Conservation (phyloP, 202 grass and related monocot genomes). For the Elaeis oleifera region DNA sequence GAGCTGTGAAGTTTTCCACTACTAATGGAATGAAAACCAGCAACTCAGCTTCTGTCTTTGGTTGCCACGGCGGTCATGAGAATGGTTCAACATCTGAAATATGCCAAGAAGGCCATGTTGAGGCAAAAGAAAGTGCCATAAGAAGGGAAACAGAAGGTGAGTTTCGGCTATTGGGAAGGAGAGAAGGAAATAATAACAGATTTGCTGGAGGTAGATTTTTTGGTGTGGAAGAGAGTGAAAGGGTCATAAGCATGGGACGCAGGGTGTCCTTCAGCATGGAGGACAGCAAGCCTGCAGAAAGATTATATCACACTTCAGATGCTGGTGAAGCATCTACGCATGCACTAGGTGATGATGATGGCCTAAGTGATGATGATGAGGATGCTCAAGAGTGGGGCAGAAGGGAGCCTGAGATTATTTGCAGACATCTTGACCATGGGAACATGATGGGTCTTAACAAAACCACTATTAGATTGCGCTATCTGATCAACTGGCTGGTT, state of each 20-base stretch:
- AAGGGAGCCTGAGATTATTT: constrained; percentile 79
- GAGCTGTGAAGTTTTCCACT: constrained; percentile 51
- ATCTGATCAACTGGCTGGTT: constrained; percentile 93
- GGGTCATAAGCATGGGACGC: constrained; percentile 52
- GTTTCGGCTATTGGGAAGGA: constrained; percentile 85
- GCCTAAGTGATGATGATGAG: constrained; percentile 59
- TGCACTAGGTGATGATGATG: constrained; percentile 55
- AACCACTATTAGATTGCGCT: constrained; percentile 78
- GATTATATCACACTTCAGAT: constrained; percentile 51
- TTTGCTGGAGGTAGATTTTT: constrained; percentile 64
- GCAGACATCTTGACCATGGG: constrained; percentile 90
- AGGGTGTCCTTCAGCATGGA: constrained; percentile 86
- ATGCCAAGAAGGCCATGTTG: constrained; percentile 35
- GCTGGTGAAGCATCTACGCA: constrained; percentile 66
- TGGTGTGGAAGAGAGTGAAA: constrained; percentile 57
- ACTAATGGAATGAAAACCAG: constrained; percentile 29
- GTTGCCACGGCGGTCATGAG: constrained; percentile 20
- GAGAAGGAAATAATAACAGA: constrained; percentile 56
- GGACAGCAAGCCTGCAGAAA: constrained; percentile 45
- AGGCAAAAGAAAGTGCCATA: constrained; percentile 79
- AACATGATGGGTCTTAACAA: constrained; percentile 93
- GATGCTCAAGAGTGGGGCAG: constrained; percentile 52
- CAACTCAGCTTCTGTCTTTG: constrained; percentile 37
- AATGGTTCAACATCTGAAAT: constrained; percentile 56
- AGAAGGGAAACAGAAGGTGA: constrained; percentile 94